Percentiles rank a stretch among this genome's conserved stretches.
Evolutionary conservation across 371 early-diverging fungal species (phyloP).

Genomic region (Rhizopus stolonifer): DNA sequence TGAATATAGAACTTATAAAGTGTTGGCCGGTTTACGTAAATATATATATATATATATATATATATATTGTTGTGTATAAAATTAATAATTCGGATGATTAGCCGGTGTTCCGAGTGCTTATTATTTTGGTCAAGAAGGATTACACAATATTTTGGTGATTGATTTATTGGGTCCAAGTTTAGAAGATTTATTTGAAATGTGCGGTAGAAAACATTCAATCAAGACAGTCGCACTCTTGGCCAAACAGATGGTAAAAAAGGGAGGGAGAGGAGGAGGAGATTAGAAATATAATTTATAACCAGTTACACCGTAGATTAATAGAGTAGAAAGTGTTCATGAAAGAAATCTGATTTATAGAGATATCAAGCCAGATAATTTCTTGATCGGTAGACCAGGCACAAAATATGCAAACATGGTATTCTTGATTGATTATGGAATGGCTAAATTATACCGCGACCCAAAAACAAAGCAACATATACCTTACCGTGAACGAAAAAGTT

Average conservation of each 20-base stretch:
- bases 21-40: constrained; percentile 75
- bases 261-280: not conserved
- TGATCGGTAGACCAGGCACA: constrained; percentile 78
- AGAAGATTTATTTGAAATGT: constrained; percentile 95
- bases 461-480: constrained; percentile 91
- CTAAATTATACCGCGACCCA: constrained; percentile 90
- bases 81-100: constrained; percentile 12
- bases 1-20: constrained; percentile 90
- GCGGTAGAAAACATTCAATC: constrained; percentile 84
- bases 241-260: constrained; percentile 80
- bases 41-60: constrained; percentile 25
- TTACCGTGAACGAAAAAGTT: constrained; percentile 82
- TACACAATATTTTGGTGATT: constrained; percentile 93
- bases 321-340: constrained; percentile 96
- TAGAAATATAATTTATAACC: not conserved
- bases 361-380: constrained; percentile 99
- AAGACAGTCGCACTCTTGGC: constrained; percentile 96
- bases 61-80: not conserved
- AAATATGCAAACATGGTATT: constrained; percentile 64
- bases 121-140: constrained; percentile 94
- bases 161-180: constrained; percentile 95
- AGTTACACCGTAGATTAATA: constrained; percentile 63
- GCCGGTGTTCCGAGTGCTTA: constrained; percentile 86
- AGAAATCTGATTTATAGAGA: constrained; percentile 97
- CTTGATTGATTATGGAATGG: constrained; percentile 95